Evolutionary conservation across 2,329 filamentous ascomycete species (phyloP).

Genomic region (Gremmenia infestans): DNA sequence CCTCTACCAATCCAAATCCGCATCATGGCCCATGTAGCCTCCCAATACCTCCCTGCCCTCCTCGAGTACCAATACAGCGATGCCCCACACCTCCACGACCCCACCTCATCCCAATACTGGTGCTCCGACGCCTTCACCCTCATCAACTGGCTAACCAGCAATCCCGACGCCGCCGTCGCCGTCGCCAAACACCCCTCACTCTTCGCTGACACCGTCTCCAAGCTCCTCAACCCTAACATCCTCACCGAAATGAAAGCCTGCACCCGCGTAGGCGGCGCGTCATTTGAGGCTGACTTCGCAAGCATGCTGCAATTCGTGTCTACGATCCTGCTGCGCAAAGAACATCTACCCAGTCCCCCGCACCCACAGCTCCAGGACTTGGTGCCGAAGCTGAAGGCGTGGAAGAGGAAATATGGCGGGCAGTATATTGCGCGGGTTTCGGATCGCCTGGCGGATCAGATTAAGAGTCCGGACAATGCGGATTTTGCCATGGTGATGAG

Average conservation of each 20-base stretch:
- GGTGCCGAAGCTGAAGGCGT: constrained; percentile 15
- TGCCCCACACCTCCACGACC: constrained; percentile 17
- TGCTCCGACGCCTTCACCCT: constrained; percentile 18
- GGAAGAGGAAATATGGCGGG: constrained; percentile 16
- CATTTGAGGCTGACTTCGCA: constrained; percentile 25
- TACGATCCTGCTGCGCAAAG: constrained; percentile 19
- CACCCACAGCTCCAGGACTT: constrained; percentile 21
- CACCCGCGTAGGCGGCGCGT: not conserved
- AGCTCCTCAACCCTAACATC: constrained; percentile 17
- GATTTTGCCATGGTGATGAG: constrained; percentile 11
- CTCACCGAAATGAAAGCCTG: constrained; percentile 16
- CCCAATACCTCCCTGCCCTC: constrained; percentile 22
- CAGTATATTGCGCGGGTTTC: constrained; percentile 8
- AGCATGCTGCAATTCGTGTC: constrained; percentile 24
- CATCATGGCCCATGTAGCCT: constrained; percentile 20
- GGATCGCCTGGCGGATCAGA: constrained; percentile 21
- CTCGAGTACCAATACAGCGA: constrained; percentile 21
- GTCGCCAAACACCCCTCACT: constrained; percentile 16
- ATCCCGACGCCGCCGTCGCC: constrained; percentile 20
- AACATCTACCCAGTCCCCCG: constrained; percentile 3
- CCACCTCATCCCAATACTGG: constrained; percentile 19
- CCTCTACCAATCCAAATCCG: constrained; percentile 10
- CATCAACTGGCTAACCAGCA: constrained; percentile 20
- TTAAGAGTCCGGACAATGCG: constrained; percentile 11
- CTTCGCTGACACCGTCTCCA: constrained; percentile 19